Percentiles rank a stretch among this genome's conserved stretches.
phyloP scores from a whole-genome alignment of 805 yeast genomes.

The Suhomyces faveliae region DNA sequence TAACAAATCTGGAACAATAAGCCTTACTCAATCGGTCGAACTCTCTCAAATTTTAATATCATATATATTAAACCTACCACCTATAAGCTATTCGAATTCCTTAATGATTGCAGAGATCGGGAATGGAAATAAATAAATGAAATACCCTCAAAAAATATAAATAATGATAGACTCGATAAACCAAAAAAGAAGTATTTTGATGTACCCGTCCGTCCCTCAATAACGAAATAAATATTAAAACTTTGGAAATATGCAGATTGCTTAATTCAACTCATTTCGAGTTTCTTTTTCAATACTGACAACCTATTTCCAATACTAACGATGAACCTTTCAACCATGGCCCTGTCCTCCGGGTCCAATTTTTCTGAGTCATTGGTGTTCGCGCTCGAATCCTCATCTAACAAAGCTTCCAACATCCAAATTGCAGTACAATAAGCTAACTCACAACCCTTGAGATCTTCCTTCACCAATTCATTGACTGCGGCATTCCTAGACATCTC shows the following conservation, averaged over 20 bases:
- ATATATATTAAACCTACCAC: conserved; percentile 3
- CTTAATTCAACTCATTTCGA: conserved; percentile 21
- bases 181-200: not conserved
- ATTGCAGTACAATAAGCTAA: conserved; percentile 85
- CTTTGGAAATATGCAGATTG: not conserved
- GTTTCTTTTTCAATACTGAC: conserved; percentile 62
- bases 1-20: not conserved
- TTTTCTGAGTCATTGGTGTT: conserved; percentile 26
- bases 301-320: conserved; percentile 80
- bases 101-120: not conserved
- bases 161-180: not conserved
- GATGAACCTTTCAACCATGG: conserved; percentile 77
- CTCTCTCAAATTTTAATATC: not conserved
- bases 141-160: not conserved
- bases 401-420: conserved; percentile 91
- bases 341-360: conserved; percentile 70
- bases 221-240: not conserved
- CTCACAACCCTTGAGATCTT: conserved; percentile 76
- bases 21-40: not conserved
- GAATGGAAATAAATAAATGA: not conserved
- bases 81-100: not conserved
- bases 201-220: not conserved
- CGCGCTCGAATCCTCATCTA: conserved; percentile 45
- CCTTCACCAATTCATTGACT: conserved; percentile 75
- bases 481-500: conserved; percentile 94